Evolutionary conservation across 2,329 filamentous ascomycete species (phyloP), one percentile per base, ranked within the genome.

Genomic region (Fusarium lyarnte): DNA sequence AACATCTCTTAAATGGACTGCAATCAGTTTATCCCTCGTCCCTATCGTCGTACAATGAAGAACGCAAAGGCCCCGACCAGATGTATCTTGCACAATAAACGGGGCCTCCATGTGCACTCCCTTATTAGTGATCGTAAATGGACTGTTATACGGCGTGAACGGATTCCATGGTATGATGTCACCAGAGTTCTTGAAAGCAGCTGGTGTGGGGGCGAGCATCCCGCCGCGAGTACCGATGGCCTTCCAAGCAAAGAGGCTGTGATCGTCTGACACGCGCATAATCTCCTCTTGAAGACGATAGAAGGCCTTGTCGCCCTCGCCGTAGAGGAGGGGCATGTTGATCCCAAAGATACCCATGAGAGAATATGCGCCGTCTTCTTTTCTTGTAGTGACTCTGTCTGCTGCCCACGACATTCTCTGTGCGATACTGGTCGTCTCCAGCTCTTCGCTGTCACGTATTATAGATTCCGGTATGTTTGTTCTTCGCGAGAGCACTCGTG

Each of bases 351-450:
- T 23, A 27, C 63, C 66, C 51, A 69, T 63, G 2, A 68, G 5
- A 2, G 36, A 69, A 6, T 69, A 69, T 8, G 63, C 66, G 0
- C 33, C 2, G 10, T 69, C 66, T 31, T 69, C 66, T 16, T 45
- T 66, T 3, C 63, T 11, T 0, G 66, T 69, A 4, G 63, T 63
- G 0, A 63, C 49, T 4, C 63, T 47, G 3, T 63, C 47, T 0
- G 66, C 57, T 3, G 66, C 66, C 66, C 57, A 68, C 2, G 63
- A 68, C 63, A 69, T 69, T 19, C 57, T 55, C 21, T 69, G 66
- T 2, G 63, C 49, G 2, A 68, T 25, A 5, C 66, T 69, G 1
- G 55, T 29, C 0, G 13, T 54, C 2, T 66, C 36, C 0, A 68
- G 25, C 5, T 43, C 29, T 5, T 66, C 39, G n/a, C 14, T 51